These are phyloP conservation scores for Pleurotus cornucopiae DNA, from an alignment of 768 basidiomycete genomes.

Conservation along the genomic window DNA sequence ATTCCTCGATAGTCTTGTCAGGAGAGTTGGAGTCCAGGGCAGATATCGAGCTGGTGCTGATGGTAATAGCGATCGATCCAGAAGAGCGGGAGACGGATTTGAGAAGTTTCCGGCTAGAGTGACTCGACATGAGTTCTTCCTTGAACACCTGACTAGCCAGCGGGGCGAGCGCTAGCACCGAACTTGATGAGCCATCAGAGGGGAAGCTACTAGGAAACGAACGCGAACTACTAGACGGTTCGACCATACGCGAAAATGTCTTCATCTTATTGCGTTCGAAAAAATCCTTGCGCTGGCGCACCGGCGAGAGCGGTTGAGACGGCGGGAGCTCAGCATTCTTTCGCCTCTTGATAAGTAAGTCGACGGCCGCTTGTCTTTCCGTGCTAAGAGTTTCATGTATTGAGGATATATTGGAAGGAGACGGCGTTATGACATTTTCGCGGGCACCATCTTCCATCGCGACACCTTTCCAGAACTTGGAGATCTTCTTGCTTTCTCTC, in stretches of 20 bases:
- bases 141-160: slow-evolving; percentile 17
- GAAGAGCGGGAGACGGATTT: slow-evolving; percentile 1
- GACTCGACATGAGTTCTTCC: slow-evolving; percentile 12
- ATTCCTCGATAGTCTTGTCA: neutral
- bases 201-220: neutral
- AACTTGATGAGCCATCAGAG: neutral
- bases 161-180: slow-evolving; percentile 8
- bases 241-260: neutral
- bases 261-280: neutral
- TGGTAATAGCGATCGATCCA: neutral
- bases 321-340: slow-evolving; percentile 14
- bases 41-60: slow-evolving; percentile 3
- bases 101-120: slow-evolving; percentile 9
- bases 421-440: slow-evolving; percentile 14
- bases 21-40: neutral
- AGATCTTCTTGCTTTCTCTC: slow-evolving; percentile 25
- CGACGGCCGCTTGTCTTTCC: slow-evolving; percentile 22
- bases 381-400: slow-evolving; percentile 13
- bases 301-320: neutral
- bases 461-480: slow-evolving; percentile 35
- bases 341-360: slow-evolving; percentile 24
- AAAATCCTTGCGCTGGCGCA: neutral
- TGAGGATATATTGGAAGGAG: slow-evolving; percentile 17
- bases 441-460: slow-evolving; percentile 19
- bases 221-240: neutral